Evolutionary conservation across 306 rosid species (phyloP).

Genomic region (Castanea sativa): DNA sequence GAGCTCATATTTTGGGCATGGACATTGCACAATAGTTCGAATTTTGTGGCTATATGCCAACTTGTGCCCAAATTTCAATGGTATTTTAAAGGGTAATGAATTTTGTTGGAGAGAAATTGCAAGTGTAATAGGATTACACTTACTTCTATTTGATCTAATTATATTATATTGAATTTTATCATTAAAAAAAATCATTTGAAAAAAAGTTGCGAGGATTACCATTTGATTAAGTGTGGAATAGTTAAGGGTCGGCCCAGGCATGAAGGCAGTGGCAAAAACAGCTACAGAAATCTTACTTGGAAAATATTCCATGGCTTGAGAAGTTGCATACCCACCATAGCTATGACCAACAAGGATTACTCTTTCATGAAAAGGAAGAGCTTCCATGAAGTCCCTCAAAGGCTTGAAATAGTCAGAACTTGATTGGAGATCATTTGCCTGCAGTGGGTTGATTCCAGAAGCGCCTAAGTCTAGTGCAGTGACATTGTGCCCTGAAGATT

Average conservation of each 20-base stretch:
- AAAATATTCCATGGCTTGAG: no score
- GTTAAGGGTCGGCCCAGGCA: conserved; percentile 44
- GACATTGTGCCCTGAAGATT: conserved; percentile 28
- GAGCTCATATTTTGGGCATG: no score
- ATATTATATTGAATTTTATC: no score
- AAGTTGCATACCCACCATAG: no score
- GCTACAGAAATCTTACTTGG: conserved; percentile 30
- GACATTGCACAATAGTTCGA: no score
- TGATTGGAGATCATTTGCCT: conserved; percentile 11
- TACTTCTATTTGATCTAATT: no score
- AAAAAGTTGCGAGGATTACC: conserved; percentile 1
- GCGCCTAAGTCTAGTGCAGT: conserved; percentile 40
- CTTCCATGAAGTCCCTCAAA: conserved; percentile 31
- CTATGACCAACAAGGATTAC: conserved; percentile 26
- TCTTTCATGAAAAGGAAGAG: conserved; percentile 8
- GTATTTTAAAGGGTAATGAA: no score
- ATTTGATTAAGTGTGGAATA: conserved; percentile 18
- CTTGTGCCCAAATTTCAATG: no score
- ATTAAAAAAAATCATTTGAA: no score
- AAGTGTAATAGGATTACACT: no score
- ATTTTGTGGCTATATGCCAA: no score
- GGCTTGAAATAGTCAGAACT: conserved; percentile 35
- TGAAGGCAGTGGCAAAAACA: conserved; percentile 37
- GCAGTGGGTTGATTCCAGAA: conserved; percentile 21
- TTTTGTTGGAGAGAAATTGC: no score